phyloP scores from a whole-genome alignment of 805 yeast genomes.

The Pichia membranifaciens region DNA sequence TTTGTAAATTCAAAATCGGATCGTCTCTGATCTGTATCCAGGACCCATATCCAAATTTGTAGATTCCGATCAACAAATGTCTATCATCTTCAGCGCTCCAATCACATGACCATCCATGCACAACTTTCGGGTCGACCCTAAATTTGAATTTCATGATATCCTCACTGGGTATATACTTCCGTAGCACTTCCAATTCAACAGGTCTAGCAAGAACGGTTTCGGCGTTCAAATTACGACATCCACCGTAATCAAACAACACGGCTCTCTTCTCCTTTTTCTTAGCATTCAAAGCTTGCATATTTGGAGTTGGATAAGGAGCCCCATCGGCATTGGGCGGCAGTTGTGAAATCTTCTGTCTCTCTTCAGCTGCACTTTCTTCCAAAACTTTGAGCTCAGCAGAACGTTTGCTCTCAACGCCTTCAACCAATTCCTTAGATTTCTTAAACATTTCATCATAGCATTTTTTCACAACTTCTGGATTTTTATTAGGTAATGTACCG shows the following conservation, averaged over 20 bases:
- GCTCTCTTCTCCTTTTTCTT: constrained; percentile 86
- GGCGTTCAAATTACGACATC: constrained; percentile 86
- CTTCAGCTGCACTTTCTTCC: constrained; percentile 55
- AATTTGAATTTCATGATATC: constrained; percentile 59
- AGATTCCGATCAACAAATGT: constrained; percentile 78
- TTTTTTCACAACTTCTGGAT: constrained; percentile 69
- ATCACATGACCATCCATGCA: constrained; percentile 83
- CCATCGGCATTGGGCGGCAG: constrained; percentile 27
- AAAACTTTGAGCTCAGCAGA: constrained; percentile 47
- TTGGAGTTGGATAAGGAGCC: constrained; percentile 27
- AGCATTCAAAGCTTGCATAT: constrained; percentile 33
- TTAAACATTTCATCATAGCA: constrained; percentile 69
- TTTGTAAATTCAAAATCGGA: constrained; percentile 80
- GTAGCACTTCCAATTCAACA: constrained; percentile 67
- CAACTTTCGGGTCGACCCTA: constrained; percentile 64
- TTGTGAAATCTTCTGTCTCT: constrained; percentile 36
- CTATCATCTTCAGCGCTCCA: constrained; percentile 86
- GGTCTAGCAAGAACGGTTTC: constrained; percentile 82
- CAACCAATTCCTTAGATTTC: constrained; percentile 54
- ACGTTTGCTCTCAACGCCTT: constrained; percentile 62
- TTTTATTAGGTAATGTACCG: constrained; percentile 80
- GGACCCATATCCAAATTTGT: constrained; percentile 91
- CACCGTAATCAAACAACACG: constrained; percentile 78
- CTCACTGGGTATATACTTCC: constrained; percentile 44
- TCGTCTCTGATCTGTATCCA: constrained; percentile 95